Base-by-base conservation (phyloP, 1,284 basidiomycete genomes). In the Ganoderma meredithae region DNA sequence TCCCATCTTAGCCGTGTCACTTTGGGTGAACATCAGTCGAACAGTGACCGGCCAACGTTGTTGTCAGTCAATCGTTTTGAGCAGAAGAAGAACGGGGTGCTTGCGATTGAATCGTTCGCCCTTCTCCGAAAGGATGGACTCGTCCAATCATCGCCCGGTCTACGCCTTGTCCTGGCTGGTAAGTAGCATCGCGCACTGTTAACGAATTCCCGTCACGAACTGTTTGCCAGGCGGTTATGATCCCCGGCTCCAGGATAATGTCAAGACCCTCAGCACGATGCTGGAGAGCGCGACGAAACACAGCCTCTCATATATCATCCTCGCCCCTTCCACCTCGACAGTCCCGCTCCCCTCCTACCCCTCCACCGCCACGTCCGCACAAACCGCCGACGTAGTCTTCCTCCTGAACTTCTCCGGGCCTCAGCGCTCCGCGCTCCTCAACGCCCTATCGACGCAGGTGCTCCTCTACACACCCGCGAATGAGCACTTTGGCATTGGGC, bases 401-500 rank as follows among this genome's bases (percentile, higher is more conserved):
- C 83, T 98, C 12, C 88, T 96, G 68, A 97, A 97, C 81, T 95
- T 97, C 79, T 90, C 92, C 0, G 91, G 90, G 0, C 75, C 84
- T 0, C 95, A 97, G 76, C 91, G 95, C 40, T 89, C 92, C 0
- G 89, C 90, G 8, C 86, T 96, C 2, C 88, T 98, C 25, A 86
- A 84, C 17, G 84, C 88, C 1, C 77, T 88, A 0, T 86, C 85
- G 1, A 95, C 94, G 0, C 81, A 88, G 12, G 92, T 88, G 0
- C 84, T 99, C 0, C 85, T 99, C 3, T 99, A 99, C 79, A 99
- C 98, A 0, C 97, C 98, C 0, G 84, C 88, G 1, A 97, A 98
- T 79, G 97, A 99, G 77, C 97, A 99, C 79, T 98, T 99, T 77
- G 97, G 97, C 1, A 99, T 99, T 74, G 97, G 94, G 0, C 97